phyloP scores from a whole-genome alignment of 176 grass and related monocot genomes.

The Aegilops umbellulata region DNA sequence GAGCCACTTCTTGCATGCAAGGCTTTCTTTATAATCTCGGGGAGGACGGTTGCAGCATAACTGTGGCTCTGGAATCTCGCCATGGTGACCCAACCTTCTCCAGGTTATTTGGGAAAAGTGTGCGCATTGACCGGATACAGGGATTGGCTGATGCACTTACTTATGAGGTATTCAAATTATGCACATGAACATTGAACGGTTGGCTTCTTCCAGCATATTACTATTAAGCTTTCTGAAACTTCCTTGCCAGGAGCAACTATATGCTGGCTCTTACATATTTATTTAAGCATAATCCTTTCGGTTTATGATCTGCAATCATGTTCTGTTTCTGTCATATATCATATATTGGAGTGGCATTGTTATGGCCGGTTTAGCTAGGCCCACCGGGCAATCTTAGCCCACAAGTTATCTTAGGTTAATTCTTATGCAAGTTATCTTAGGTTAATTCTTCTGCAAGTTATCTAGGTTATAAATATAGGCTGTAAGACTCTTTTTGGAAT shows the following conservation, averaged over 20 bases:
- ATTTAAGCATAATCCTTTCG: not conserved
- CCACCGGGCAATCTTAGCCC: too few species aligned
- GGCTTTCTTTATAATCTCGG: conserved; percentile 89
- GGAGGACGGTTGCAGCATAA: conserved; percentile 93
- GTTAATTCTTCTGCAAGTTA: too few species aligned
- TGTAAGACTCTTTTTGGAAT: too few species aligned
- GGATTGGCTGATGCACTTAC: conserved; percentile 93
- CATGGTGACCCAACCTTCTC: conserved; percentile 96
- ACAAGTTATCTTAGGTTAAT: too few species aligned
- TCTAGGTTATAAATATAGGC: too few species aligned
- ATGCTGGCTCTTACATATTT: not conserved
- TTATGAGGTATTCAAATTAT: conserved; percentile 70
- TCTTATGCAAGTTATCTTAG: too few species aligned
- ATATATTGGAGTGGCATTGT: not conserved
- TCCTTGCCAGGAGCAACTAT: not conserved
- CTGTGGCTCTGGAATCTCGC: conserved; percentile 78
- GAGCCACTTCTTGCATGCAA: conserved; percentile 88
- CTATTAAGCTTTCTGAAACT: conserved; percentile 8
- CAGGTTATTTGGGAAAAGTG: conserved; percentile 86
- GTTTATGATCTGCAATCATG: conserved; percentile 7
- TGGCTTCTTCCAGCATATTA: not conserved
- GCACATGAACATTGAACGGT: not conserved
- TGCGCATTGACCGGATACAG: conserved; percentile 86
- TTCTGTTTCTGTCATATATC: not conserved
- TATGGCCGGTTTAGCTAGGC: too few species aligned